A percentile compares a stretch with the other conserved stretches of the same genome.
Conservation (phyloP, 31 red algal genomes). For the Pterothamnion heteromorphum region DNA sequence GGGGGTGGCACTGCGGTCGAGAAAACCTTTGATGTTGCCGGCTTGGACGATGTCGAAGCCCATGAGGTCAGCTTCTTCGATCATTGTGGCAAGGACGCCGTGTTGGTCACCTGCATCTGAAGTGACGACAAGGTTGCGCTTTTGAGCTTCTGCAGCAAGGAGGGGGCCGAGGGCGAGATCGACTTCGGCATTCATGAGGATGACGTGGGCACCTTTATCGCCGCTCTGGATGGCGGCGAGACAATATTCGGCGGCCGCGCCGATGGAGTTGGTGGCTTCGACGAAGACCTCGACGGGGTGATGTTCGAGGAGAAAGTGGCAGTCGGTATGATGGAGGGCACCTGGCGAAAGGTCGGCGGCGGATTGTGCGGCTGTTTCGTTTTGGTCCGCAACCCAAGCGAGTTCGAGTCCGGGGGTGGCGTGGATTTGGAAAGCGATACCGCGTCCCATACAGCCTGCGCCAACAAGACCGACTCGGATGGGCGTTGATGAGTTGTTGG, state of each 20-base stretch:
- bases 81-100: slow-evolving; percentile 5
- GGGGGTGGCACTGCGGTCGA: background rate
- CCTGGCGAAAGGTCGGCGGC: background rate
- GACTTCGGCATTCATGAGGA: slow-evolving; percentile 14
- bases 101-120: slow-evolving; percentile 10
- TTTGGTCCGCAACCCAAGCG: background rate
- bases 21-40: slow-evolving; percentile 3
- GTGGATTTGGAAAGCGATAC: background rate
- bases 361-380: background rate
- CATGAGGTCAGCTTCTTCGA: background rate
- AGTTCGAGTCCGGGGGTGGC: background rate
- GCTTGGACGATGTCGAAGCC: slow-evolving; percentile 23
- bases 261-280: background rate
- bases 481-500: too few relatives aligned
- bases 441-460: background rate
- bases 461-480: background rate
- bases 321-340: background rate
- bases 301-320: background rate
- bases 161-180: background rate
- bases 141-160: background rate
- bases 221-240: too few relatives aligned
- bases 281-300: background rate
- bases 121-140: background rate
- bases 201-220: background rate
- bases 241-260: background rate